Evolutionary conservation across 495 filamentous ascomycete species (phyloP), one percentile per base, ranked within the genome.

Genomic region (Penicillium atrosanguineum): DNA sequence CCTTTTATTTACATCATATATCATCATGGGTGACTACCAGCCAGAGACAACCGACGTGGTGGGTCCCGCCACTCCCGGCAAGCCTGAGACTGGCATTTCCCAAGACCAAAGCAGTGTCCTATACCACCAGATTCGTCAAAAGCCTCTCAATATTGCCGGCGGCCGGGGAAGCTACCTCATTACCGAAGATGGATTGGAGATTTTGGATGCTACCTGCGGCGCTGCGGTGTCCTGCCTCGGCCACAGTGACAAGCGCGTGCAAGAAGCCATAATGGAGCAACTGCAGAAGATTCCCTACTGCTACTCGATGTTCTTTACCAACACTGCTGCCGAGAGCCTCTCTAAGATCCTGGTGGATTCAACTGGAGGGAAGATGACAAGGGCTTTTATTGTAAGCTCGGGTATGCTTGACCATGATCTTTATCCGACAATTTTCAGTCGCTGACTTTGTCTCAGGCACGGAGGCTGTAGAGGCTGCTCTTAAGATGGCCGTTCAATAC

Each of bases 381-480:
- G 63, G 47, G 75, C 63, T 1, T 74, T 70, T 37, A 69, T 77
- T 46, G 65, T 74, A 18, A 74, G 70, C 62, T 86, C 82, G 4
- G 85, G 67, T 68, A 48, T 12, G 42, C 28, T 20, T 4, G 16
- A 9, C 11, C 5, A 20, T 5, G 3, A 48, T 6, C 0, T 11
- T 19, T 19, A 1, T 31, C 14, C n/a, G 23, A 23, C 42, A n/a
- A 15, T 21, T 38, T 1, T 28, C 25, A 23, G 4, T 37, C 23
- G 7, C 12, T n/a, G 11, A n/a, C 14, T 14, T 14, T 4, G 9
- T 14, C 14, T 12, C 39, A 63, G 71, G 84, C 1, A 83, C 79
- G 29, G 86, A 89, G 62, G 84, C 85, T 6, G 79, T 85, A 47
- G 86, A 89, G 49, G 79, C 81, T 0, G 75, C 84, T 6, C 65